Conservation (phyloP, 345 rosid genomes). For the Aegle marmelos region DNA sequence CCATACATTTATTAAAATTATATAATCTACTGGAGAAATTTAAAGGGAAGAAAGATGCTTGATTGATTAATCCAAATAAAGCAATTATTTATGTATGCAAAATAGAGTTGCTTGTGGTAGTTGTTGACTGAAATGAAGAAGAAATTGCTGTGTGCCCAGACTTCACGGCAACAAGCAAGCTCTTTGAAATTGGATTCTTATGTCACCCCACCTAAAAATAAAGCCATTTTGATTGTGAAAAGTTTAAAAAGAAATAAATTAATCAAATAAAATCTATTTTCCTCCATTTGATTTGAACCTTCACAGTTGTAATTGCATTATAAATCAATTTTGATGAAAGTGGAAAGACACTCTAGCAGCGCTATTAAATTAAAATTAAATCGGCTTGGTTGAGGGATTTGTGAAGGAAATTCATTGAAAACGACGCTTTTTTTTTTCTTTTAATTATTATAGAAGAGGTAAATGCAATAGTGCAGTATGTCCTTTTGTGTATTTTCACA, state of each 20-base stretch:
- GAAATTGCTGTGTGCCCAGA: neutral
- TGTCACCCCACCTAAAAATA: neutral
- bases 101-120: neutral
- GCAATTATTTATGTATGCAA: neutral
- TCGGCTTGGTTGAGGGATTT: too few relatives aligned
- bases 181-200: neutral
- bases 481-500: neutral
- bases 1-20: neutral
- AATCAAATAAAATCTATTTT: neutral
- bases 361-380: too few relatives aligned
- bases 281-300: neutral
- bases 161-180: constrained; percentile 7
- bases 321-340: neutral
- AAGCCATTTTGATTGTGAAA: neutral
- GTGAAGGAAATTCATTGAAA: too few relatives aligned
- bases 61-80: neutral
- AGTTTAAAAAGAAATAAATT: neutral
- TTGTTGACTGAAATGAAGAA: neutral
- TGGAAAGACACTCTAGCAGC: neutral
- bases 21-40: neutral
- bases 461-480: neutral
- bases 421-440: too few relatives aligned
- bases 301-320: neutral
- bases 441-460: too few relatives aligned
- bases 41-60: neutral